phyloP scores from a whole-genome alignment of 345 rosid genomes.

The Reutealis trisperma region DNA sequence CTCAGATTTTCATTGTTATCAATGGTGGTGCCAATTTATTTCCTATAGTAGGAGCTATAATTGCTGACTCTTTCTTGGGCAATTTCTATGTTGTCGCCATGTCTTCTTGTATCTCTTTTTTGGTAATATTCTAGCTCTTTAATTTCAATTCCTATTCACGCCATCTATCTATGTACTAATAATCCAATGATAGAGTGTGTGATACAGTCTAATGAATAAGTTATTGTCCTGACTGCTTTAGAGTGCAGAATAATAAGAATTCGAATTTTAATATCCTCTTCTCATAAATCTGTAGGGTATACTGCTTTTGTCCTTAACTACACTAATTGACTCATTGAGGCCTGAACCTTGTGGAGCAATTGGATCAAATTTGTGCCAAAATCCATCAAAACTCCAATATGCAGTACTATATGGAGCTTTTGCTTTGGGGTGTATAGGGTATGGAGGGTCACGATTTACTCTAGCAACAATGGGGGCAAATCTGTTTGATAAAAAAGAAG shows the following conservation, averaged over 20 bases:
- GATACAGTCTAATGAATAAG: too few species aligned
- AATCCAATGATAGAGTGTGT: too few species aligned
- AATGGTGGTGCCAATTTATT: slow-evolving; percentile 35
- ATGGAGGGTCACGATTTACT: slow-evolving; percentile 42
- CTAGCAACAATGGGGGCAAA: slow-evolving; percentile 45
- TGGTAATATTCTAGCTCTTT: neutral
- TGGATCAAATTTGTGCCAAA: slow-evolving; percentile 30
- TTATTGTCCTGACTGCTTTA: too few species aligned
- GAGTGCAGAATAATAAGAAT: too few species aligned
- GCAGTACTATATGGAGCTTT: slow-evolving; percentile 45
- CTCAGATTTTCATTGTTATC: slow-evolving; percentile 40
- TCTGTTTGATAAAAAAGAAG: slow-evolving; percentile 41
- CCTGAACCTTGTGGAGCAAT: slow-evolving; percentile 36
- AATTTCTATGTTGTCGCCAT: slow-evolving; percentile 31
- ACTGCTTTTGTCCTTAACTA: slow-evolving; percentile 37
- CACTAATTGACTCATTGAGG: slow-evolving; percentile 37
- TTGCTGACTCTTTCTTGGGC: slow-evolving; percentile 50
- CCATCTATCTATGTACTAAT: too few species aligned
- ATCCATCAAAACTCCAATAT: slow-evolving; percentile 36
- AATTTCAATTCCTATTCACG: neutral
- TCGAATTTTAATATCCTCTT: too few species aligned
- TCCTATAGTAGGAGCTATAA: slow-evolving; percentile 43
- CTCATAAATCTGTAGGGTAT: slow-evolving; percentile 35
- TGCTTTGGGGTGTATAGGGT: slow-evolving; percentile 32
- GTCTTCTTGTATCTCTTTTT: slow-evolving; percentile 37